phyloP scores from a whole-genome alignment of 164 flowering plant genomes.

The Vitis vinifera region DNA sequence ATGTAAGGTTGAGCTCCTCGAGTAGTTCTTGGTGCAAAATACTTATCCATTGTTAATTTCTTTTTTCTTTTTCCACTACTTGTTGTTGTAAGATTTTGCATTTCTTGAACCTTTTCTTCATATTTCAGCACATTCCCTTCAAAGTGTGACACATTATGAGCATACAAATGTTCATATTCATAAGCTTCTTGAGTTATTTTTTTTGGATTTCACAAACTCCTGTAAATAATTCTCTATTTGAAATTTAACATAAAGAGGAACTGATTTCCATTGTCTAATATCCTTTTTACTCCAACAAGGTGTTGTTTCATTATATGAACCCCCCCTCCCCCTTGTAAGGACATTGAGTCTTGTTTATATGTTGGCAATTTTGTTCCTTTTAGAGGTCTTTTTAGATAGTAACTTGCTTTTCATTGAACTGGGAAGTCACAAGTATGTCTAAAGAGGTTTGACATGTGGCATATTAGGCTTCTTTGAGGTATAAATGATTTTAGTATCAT shows the following conservation, averaged over 20 bases:
- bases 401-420: too few relatives aligned
- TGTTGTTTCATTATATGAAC: background rate
- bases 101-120: background rate
- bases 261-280: background rate
- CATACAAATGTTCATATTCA: background rate
- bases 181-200: background rate
- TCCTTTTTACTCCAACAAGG: background rate
- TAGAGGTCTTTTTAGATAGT: too few relatives aligned
- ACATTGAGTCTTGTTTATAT: too few relatives aligned
- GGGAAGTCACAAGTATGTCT: too few relatives aligned
- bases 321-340: background rate
- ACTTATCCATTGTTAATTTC: background rate
- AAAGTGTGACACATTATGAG: background rate
- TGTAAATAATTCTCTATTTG: background rate
- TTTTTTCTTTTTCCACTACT: background rate
- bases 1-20: background rate
- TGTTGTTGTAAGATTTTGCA: background rate
- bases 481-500: too few relatives aligned
- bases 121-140: background rate
- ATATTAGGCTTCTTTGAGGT: too few relatives aligned
- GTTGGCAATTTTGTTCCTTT: too few relatives aligned
- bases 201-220: background rate
- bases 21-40: background rate
- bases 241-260: background rate
- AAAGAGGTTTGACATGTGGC: too few relatives aligned